Base-by-base conservation (phyloP, 805 yeast genomes). In the Zygosaccharomyces gambellarensis region DNA sequence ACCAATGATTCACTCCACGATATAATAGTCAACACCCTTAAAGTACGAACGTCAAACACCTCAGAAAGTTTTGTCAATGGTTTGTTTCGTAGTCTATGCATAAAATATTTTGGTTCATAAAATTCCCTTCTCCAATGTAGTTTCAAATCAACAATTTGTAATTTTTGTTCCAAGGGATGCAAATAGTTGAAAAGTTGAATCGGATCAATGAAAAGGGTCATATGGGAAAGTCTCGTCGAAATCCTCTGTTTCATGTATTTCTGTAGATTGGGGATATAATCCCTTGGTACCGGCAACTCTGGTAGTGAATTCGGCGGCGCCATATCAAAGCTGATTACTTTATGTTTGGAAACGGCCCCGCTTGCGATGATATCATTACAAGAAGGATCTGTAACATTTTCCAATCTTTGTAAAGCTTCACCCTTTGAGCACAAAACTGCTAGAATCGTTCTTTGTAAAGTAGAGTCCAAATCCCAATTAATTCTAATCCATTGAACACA, bases 121-220 rank as follows among this genome's bases (percentile, higher is more conserved):
- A 64, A 64, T 52, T 73, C 76, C n/a, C 67, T 57, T 45, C 76
- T 58, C 69, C 73, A 71, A 55, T 73, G 76, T 17, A 72, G 50
- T 50, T 72, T 73, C 32, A 73, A 54, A 40, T 67, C 70, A 8
- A 65, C 62, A 6, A 73, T 56, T 43, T 69, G 68, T 29, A 73
- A 52, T 46, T 68, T 69, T 17, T 55, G 51, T 2, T 50, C 48
- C 46, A 65, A 48, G 5, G 63, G 69, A 40, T 63, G 63, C 43
- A 72, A 50, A 43, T 68, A 64, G 47, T 68, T 71, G 55, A 72
- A 72, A 30, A 72, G 45, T 36, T 59, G 53, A 5, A 70, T 39
- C 3, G 76, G 76, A 49, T 71, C 74, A 50, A 71, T 71, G 56
- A 72, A 71, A 7, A 70, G 50, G 0, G 73, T 70, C 60, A 70